Conservation (phyloP, 495 filamentous ascomycete genomes). For the Cairneyella variabilis region DNA sequence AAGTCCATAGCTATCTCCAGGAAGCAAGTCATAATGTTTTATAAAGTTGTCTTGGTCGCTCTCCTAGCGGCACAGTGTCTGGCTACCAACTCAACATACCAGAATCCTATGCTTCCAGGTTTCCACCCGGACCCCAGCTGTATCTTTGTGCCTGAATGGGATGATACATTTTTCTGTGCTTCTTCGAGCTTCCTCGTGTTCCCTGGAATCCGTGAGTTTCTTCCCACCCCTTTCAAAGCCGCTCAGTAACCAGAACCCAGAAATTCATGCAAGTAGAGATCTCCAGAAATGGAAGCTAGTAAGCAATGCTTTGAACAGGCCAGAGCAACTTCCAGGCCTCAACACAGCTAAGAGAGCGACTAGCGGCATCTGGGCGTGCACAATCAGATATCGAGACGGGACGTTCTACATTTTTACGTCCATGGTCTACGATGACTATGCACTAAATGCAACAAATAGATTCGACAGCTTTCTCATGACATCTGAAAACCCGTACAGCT, state of each 20-base stretch:
- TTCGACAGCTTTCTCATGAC: constrained; percentile 28
- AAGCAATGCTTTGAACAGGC: constrained; percentile 35
- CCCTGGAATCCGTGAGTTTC: constrained; percentile 39
- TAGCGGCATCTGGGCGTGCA: constrained; percentile 43
- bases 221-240: neutral
- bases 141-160: constrained; percentile 43
- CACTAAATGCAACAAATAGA: neutral
- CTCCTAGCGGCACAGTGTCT: no score
- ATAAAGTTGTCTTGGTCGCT: no score
- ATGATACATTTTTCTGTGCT: constrained; percentile 50
- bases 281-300: constrained; percentile 49
- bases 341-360: constrained; percentile 24
- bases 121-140: constrained; percentile 55
- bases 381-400: constrained; percentile 37
- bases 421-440: constrained; percentile 9
- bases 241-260: neutral
- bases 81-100: constrained; percentile 26
- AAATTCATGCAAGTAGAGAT: constrained; percentile 48
- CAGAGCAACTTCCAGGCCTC: constrained; percentile 36
- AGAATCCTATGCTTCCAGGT: constrained; percentile 51
- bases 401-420: constrained; percentile 35
- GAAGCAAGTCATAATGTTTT: no score
- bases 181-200: constrained; percentile 51
- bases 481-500: constrained; percentile 25
- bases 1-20: no score